Conservation (phyloP, 805 yeast species). For the Kodamaea fukazawae region DNA sequence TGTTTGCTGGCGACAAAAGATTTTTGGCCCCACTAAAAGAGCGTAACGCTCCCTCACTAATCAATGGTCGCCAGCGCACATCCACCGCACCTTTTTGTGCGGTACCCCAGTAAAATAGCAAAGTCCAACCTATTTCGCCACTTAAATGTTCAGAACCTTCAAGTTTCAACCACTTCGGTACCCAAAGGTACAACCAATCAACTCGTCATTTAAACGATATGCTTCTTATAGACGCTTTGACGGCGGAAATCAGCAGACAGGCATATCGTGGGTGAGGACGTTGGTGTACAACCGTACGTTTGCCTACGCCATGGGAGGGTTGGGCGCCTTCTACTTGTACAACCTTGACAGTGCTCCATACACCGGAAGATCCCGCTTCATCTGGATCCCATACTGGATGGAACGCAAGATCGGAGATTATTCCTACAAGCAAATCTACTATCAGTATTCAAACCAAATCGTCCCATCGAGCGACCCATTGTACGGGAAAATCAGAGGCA, state of each 20-base stretch:
- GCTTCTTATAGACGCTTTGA: constrained; percentile 21
- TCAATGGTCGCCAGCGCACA: too few relatives aligned
- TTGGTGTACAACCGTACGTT: constrained; percentile 24
- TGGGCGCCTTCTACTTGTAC: constrained; percentile 21
- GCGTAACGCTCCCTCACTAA: too few relatives aligned
- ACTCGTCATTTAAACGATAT: constrained; percentile 2
- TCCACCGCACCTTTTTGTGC: too few relatives aligned
- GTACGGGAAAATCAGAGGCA: constrained; percentile 49
- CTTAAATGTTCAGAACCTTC: too few relatives aligned
- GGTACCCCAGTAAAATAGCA: too few relatives aligned
- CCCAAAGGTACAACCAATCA: not conserved
- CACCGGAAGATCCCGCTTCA: constrained; percentile 66
- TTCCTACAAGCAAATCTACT: constrained; percentile 59
- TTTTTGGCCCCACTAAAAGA: too few relatives aligned
- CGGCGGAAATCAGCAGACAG: not conserved
- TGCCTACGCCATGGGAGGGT: constrained; percentile 30
- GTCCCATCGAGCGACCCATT: constrained; percentile 65
- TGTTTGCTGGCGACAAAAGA: too few relatives aligned
- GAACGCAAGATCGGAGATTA: constrained; percentile 63
- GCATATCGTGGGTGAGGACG: not conserved
- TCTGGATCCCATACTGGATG: constrained; percentile 65
- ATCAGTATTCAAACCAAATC: constrained; percentile 50
- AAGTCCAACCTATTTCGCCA: too few relatives aligned
- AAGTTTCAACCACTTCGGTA: not conserved
- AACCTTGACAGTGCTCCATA: constrained; percentile 79